Percentiles rank a stretch among this genome's conserved stretches.
Evolutionary conservation across 1,284 basidiomycete species (phyloP).

Genomic region (Heterobasidion irregulare): DNA sequence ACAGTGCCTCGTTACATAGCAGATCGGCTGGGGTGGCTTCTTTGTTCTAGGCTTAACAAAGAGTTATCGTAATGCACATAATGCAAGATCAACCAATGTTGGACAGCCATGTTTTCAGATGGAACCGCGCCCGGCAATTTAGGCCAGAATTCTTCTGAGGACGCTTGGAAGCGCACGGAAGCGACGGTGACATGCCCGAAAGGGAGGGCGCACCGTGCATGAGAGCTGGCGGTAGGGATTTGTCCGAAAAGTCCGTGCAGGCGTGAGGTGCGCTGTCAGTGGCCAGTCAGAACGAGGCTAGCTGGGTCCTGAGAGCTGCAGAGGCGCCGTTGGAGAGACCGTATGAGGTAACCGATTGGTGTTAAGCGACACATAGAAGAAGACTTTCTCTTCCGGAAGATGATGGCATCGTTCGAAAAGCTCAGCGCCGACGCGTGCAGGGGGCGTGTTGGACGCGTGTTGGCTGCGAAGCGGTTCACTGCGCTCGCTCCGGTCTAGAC

Average conservation of each 20-base stretch:
- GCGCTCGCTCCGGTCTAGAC: background rate
- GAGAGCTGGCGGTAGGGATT: background rate
- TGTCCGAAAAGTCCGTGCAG: constrained; percentile 3
- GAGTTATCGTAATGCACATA: constrained; percentile 6
- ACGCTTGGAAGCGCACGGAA: no score
- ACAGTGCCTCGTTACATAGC: background rate
- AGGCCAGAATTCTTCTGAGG: background rate
- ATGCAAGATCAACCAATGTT: constrained; percentile 1
- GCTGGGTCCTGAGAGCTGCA: background rate
- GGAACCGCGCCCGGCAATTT: background rate
- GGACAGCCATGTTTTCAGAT: background rate
- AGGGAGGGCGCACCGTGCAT: background rate
- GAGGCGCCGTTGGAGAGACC: background rate
- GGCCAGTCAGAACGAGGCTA: constrained; percentile 1
- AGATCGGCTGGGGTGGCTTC: constrained; percentile 1
- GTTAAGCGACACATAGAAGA: constrained; percentile 4
- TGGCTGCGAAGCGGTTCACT: background rate
- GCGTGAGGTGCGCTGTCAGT: background rate
- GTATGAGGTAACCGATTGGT: constrained; percentile 2
- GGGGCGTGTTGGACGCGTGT: constrained; percentile 3
- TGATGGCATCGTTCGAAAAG: background rate
- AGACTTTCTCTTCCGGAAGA: background rate
- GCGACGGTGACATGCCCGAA: no score
- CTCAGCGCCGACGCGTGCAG: constrained; percentile 2
- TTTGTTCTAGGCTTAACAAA: constrained; percentile 5